Conservation (phyloP, 2,329 filamentous ascomycete species). For the Calonectria ilicicola region DNA sequence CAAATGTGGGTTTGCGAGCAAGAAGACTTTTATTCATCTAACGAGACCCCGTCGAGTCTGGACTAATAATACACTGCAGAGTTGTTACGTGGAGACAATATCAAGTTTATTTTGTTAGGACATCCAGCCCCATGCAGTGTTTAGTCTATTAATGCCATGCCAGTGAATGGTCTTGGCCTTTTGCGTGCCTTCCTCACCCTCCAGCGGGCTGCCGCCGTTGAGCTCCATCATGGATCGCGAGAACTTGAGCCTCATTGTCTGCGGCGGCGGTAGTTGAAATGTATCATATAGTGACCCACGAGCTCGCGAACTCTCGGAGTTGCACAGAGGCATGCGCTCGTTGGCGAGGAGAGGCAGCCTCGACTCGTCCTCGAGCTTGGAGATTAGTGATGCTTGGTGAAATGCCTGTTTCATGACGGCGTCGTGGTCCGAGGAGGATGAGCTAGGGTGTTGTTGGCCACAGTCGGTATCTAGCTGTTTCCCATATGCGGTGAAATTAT, state of each 20-base stretch:
- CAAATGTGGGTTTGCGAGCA: too few species aligned
- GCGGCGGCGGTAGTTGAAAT: conserved; percentile 38
- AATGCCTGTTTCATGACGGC: neutral
- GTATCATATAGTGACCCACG: conserved; percentile 40
- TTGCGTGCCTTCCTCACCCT: conserved; percentile 23
- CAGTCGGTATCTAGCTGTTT: neutral
- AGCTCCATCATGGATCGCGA: conserved; percentile 43
- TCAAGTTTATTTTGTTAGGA: conserved; percentile 27
- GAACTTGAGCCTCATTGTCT: conserved; percentile 33
- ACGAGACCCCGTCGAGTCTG: neutral
- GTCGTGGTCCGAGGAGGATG: neutral
- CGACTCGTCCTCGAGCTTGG: conserved; percentile 33
- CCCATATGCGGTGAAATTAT: conserved; percentile 23
- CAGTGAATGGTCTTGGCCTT: conserved; percentile 43
- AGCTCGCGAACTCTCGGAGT: conserved; percentile 24
- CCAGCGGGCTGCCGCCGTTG: conserved; percentile 34
- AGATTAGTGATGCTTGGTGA: neutral
- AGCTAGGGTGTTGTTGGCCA: neutral
- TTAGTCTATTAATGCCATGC: conserved; percentile 44
- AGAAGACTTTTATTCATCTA: too few species aligned
- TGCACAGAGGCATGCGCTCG: conserved; percentile 35
- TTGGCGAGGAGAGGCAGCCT: conserved; percentile 32
- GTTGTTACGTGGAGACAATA: neutral
- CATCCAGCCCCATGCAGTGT: conserved; percentile 45
- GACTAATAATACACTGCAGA: neutral